Evolutionary conservation across 2,329 filamentous ascomycete genomes (phyloP).

Genomic region (Tolypocladium cylindrosporum): DNA sequence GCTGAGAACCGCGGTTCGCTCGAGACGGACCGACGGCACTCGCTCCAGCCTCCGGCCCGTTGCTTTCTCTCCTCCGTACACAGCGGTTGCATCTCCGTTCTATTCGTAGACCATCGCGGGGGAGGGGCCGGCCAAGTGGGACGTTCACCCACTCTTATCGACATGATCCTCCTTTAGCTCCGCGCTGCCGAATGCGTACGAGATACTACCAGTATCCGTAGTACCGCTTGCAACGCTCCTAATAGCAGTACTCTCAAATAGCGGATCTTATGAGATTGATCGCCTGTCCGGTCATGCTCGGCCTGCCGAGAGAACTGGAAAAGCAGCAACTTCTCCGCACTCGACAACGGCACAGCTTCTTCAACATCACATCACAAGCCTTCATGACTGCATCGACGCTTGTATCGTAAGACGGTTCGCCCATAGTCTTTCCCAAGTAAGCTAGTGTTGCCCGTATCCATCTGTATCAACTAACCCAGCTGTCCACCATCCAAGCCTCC

Average conservation of each 20-base stretch:
- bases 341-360: neutral
- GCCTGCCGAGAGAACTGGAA: too few relatives aligned
- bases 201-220: too few relatives aligned
- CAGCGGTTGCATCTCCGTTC: neutral
- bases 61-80: too few relatives aligned
- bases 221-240: too few relatives aligned
- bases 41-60: neutral
- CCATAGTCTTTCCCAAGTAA: constrained; percentile 1
- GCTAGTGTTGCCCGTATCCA: constrained; percentile 1
- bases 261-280: too few relatives aligned
- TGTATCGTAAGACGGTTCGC: neutral
- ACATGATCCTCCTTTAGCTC: neutral
- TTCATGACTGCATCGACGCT: neutral
- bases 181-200: neutral
- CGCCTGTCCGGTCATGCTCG: too few relatives aligned
- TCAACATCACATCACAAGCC: neutral
- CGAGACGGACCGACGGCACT: neutral
- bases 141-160: neutral
- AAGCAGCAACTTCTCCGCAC: too few relatives aligned
- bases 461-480: neutral
- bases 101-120: neutral
- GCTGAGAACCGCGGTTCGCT: neutral
- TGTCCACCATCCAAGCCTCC: constrained; percentile 5
- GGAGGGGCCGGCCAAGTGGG: neutral
- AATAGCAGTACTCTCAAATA: too few relatives aligned